Evolutionary conservation across 1,284 basidiomycete genomes (phyloP), one percentile per base, ranked within the genome.

Genomic region (Melanopsichium pennsylvanicum): DNA sequence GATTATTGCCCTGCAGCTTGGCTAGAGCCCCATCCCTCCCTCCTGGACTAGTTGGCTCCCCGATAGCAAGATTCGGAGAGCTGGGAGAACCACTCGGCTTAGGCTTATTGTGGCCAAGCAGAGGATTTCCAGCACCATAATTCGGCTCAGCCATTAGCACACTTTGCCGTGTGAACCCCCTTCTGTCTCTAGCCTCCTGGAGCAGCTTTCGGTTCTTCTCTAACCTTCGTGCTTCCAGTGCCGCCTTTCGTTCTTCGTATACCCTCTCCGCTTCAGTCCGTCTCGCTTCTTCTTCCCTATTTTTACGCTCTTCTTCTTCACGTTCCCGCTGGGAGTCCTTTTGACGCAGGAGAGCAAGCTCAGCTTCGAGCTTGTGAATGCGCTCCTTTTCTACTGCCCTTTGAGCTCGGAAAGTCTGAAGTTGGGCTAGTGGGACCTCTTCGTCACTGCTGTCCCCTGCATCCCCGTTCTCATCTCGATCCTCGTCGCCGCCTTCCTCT

Each of bases 361-460:
- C 60, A 27, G 22, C 26, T 26, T 72, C 66, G 26, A 72, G 59
- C 36, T 48, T 48, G 18, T 47, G 44, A 27, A 73, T 59, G 15
- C 54, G 41, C 22, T 71, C 57, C 25, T 40, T 46, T 35, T 73
- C 71, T 6, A 39, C 54, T 13, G 42, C 40, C 8, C 54, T 18
- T 12, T 66, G 58, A 10, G 62, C 51, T 6, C 64, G 56, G 50
- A 69, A 57, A 5, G 33, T 38, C 10, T 56, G 61, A 36, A 73
- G 54, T 39, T 72, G 46, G 15, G 60, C 71, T 4, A 74, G 47
- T 4, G 74, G 71, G 3, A 74, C 54, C 15, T 74, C 72, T 16
- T 75, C 74, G 35, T 71, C 70, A 32, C 73, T 73, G 44, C 58
- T 68, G n/a, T 55, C 56, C 4, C 25, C n/a, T n/a, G n/a, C n/a